These are phyloP conservation scores for Leccinum pachyderme DNA, from an alignment of 1,284 basidiomycete species.

Conservation along the genomic window DNA sequence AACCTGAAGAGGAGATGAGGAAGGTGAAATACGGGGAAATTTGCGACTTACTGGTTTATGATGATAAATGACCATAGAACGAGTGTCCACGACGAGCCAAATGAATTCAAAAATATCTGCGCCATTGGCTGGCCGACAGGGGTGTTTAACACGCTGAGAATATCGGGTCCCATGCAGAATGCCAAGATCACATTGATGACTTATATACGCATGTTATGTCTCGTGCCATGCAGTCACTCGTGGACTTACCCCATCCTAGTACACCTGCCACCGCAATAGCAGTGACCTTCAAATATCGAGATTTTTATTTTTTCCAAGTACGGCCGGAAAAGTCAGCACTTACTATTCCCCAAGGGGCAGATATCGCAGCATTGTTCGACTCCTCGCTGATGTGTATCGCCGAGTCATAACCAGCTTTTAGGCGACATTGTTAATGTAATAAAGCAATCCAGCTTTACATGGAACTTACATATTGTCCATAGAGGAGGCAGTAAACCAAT, in stretches of 20 bases:
- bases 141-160: neutral
- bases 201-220: neutral
- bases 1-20: neutral
- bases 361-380: conserved; percentile 42
- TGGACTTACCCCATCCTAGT: conserved; percentile 25
- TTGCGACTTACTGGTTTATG: neutral
- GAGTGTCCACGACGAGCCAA: neutral
- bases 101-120: neutral
- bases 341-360: conserved; percentile 40
- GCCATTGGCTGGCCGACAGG: neutral
- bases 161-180: neutral
- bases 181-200: neutral
- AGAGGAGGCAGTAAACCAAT: conserved; percentile 49
- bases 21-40: neutral
- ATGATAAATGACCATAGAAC: neutral
- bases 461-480: conserved; percentile 39
- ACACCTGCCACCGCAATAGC: conserved; percentile 14
- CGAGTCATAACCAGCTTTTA: conserved; percentile 41
- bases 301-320: neutral
- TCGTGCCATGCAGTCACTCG: neutral
- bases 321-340: neutral
- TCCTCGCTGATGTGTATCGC: conserved; percentile 50
- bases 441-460: neutral
- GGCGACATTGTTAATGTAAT: neutral
- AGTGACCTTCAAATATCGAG: conserved; percentile 10